These are phyloP conservation scores for Pelagophyceae sp. DNA, from an alignment of 352 stramenopile species.

Conservation along the genomic window DNA sequence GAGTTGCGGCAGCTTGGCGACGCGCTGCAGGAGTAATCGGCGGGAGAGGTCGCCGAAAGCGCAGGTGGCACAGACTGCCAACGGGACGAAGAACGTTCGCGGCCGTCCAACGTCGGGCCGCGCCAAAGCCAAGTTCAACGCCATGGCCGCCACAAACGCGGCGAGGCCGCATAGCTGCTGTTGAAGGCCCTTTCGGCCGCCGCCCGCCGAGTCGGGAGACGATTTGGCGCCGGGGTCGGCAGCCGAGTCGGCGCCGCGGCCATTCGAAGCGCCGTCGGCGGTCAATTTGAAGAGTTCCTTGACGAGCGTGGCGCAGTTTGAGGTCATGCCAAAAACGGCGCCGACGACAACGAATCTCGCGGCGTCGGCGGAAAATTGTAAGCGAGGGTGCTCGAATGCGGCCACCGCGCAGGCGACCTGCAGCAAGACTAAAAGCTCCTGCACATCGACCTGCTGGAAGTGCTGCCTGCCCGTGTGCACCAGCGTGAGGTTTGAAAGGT, in stretches of 20 bases:
- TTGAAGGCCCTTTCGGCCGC: not conserved
- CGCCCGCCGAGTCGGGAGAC: not conserved
- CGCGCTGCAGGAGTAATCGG: not conserved
- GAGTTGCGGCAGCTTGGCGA: not conserved
- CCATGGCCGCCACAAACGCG: not conserved
- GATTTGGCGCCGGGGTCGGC: too few relatives aligned
- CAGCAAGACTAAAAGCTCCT: constrained; percentile 14
- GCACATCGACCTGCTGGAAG: constrained; percentile 27
- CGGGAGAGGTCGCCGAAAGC: not conserved
- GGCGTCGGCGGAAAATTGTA: not conserved
- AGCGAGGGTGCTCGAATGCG: not conserved
- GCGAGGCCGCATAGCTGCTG: not conserved
- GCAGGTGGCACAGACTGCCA: not conserved
- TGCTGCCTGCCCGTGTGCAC: constrained; percentile 25
- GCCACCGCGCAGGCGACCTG: not conserved
- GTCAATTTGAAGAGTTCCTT: not conserved
- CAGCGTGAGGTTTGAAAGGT: constrained; percentile 26
- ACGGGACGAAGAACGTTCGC: not conserved
- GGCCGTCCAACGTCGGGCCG: not conserved
- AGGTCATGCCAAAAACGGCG: not conserved
- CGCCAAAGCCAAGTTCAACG: not conserved
- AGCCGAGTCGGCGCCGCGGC: too few relatives aligned
- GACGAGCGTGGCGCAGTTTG: not conserved
- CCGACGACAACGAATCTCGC: not conserved
- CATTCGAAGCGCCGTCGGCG: too few relatives aligned